Conservation (phyloP, 805 yeast species). For the Candida schatavii region DNA sequence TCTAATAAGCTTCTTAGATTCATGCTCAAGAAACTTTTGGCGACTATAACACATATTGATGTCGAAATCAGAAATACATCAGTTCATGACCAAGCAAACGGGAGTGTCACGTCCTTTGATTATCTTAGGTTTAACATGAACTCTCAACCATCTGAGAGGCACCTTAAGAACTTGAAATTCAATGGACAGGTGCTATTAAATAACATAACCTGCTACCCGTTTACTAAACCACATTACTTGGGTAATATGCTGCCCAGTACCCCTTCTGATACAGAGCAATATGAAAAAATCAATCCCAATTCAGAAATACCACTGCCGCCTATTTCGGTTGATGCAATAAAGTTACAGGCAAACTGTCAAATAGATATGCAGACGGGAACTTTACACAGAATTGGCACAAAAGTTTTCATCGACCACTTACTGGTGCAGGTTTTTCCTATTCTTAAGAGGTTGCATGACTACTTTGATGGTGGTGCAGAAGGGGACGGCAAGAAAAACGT, state of each 20-base stretch:
- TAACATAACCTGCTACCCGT: conserved; percentile 5
- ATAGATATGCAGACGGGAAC: conserved; percentile 17
- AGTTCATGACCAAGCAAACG: not conserved
- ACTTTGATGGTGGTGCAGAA: not conserved
- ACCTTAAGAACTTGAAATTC: conserved; percentile 16
- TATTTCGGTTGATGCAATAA: conserved; percentile 9
- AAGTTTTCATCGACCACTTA: conserved; percentile 22
- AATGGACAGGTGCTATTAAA: conserved; percentile 11
- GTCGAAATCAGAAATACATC: conserved; percentile 19
- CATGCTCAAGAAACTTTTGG: conserved; percentile 13
- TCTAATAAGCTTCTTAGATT: conserved; percentile 8
- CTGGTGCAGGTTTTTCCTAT: conserved; percentile 19
- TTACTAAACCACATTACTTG: not conserved
- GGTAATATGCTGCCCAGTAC: not conserved
- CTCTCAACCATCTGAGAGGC: conserved; percentile 19
- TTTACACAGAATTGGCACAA: conserved; percentile 16
- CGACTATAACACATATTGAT: conserved; percentile 19
- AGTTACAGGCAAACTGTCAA: conserved; percentile 13
- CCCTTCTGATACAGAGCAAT: not conserved
- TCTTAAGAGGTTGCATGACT: conserved; percentile 12
- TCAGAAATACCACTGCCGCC: not conserved
- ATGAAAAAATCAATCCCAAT: too few relatives aligned
- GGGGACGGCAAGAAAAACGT: not conserved
- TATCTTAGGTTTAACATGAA: conserved; percentile 18
- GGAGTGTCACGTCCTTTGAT: conserved; percentile 11